Conservation (phyloP, 345 rosid species). For the Citrus australasica region DNA sequence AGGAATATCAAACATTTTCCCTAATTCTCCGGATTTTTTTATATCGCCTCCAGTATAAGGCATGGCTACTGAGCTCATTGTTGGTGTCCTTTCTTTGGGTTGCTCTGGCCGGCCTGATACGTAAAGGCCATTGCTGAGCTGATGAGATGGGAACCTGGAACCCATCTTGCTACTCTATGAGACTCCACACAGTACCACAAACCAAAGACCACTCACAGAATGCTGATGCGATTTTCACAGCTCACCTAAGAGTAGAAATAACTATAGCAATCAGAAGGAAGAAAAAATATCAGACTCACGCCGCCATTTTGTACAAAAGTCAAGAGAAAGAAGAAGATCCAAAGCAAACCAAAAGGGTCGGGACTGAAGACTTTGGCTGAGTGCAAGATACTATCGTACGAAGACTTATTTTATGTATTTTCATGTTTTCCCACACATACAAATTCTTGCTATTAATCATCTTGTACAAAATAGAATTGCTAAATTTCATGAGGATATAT, state of each 20-base stretch:
- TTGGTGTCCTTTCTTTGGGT: conserved; percentile 79
- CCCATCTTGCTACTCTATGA: conserved; percentile 52
- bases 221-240: conserved; percentile 23
- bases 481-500: background rate
- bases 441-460: background rate
- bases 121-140: conserved; percentile 83
- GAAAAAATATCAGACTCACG: conserved; percentile 6
- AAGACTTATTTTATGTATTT: background rate
- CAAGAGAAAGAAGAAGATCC: conserved; percentile 6
- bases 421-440: background rate
- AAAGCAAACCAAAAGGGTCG: background rate
- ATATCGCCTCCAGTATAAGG: conserved; percentile 97
- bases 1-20: conserved; percentile 94
- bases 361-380: background rate
- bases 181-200: conserved; percentile 14
- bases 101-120: conserved; percentile 95
- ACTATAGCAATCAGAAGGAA: background rate
- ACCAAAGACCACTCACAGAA: conserved; percentile 6
- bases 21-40: conserved; percentile 88
- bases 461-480: background rate
- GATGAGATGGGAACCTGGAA: conserved; percentile 87
- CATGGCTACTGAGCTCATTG: conserved; percentile 87
- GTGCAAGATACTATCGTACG: background rate
- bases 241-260: conserved; percentile 20
- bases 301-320: background rate